Evolutionary conservation across 805 yeast species (phyloP).

Genomic region (Saturnispora quitensis): DNA sequence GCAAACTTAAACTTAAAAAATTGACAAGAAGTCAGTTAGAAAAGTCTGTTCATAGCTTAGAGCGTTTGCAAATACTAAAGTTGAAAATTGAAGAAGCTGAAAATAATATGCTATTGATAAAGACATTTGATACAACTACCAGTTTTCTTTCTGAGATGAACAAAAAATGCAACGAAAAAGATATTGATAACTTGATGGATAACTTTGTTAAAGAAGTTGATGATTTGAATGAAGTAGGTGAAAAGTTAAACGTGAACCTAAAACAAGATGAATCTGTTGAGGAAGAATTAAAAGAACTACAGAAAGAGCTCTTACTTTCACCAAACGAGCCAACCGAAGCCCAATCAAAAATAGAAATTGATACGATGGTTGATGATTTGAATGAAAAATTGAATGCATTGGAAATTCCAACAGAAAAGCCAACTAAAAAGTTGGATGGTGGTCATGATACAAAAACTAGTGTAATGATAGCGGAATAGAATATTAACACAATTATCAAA

Average conservation of each 20-base stretch:
- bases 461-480: not conserved
- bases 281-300: conserved; percentile 15
- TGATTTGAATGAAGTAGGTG: conserved; percentile 15
- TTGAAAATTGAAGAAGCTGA: conserved; percentile 23
- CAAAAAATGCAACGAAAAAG: conserved; percentile 10
- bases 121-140: conserved; percentile 21
- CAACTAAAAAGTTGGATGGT: not conserved
- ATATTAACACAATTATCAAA: not conserved
- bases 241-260: not conserved
- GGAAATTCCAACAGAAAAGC: conserved; percentile 7
- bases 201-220: conserved; percentile 14
- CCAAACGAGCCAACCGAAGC: conserved; percentile 1
- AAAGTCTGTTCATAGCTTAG: conserved; percentile 15
- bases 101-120: conserved; percentile 16
- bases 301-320: conserved; percentile 8
- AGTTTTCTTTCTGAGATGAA: conserved; percentile 20
- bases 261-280: conserved; percentile 19
- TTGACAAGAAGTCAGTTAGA: conserved; percentile 17
- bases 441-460: not conserved
- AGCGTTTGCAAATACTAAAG: conserved; percentile 17
- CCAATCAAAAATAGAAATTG: not conserved
- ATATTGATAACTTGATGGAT: conserved; percentile 18
- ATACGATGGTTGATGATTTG: conserved; percentile 2
- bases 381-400: conserved; percentile 8
- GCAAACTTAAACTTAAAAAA: conserved; percentile 19